Percentiles rank a stretch among this genome's conserved stretches.
Conservation (phyloP, 345 rosid genomes). For the Melastoma malabathricum region DNA sequence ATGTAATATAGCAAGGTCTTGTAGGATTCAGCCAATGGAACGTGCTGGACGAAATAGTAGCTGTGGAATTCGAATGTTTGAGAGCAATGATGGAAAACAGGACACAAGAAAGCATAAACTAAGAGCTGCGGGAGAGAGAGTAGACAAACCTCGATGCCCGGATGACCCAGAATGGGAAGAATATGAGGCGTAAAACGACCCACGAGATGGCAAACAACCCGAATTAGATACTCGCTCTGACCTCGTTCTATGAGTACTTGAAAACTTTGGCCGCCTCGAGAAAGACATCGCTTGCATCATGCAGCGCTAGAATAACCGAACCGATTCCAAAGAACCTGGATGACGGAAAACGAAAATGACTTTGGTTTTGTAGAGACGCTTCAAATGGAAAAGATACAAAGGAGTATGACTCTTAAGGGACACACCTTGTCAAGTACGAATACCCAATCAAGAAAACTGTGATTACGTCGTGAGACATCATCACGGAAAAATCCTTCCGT, state of each 20-base stretch:
- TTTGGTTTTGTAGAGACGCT: neutral
- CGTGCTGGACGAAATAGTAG: slow-evolving; percentile 14
- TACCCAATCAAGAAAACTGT: slow-evolving; percentile 63
- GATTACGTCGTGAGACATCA: slow-evolving; percentile 91
- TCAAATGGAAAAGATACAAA: neutral
- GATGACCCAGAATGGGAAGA: slow-evolving; percentile 90
- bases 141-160: slow-evolving; percentile 91
- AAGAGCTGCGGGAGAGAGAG: too few relatives aligned
- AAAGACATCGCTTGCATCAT: slow-evolving; percentile 92
- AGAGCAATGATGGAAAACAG: too few relatives aligned
- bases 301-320: slow-evolving; percentile 84
- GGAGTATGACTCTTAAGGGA: neutral
- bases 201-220: slow-evolving; percentile 74
- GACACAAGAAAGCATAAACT: too few relatives aligned
- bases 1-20: slow-evolving; percentile 17
- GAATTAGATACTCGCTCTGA: slow-evolving; percentile 61
- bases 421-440: slow-evolving; percentile 68
- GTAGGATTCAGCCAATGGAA: too few relatives aligned
- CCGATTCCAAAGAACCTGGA: slow-evolving; percentile 83
- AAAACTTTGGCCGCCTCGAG: slow-evolving; percentile 94
- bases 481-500: slow-evolving; percentile 93
- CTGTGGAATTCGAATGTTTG: too few relatives aligned
- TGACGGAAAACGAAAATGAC: neutral
- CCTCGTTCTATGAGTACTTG: slow-evolving; percentile 75
- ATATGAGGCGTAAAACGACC: slow-evolving; percentile 77